Percentiles rank a stretch among this genome's conserved stretches.
Conservation (phyloP, 331 rosid species). For the Quercus tomentella region DNA sequence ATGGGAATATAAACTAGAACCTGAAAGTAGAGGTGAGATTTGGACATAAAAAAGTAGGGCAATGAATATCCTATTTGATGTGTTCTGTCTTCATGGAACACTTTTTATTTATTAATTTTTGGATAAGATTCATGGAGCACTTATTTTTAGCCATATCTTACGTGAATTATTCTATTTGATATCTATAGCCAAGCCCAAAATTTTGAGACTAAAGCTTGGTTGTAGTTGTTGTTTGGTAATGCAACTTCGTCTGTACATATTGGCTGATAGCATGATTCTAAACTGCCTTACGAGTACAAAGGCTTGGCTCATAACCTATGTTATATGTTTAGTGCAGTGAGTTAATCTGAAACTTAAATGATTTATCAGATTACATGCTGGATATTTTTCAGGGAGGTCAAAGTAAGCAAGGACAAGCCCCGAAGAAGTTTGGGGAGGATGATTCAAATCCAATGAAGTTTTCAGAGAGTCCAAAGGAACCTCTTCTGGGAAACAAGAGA, state of each 20-base stretch:
- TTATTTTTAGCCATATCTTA: neutral
- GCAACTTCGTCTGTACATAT: neutral
- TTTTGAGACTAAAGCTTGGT: no score
- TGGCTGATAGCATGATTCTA: neutral
- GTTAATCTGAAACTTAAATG: neutral
- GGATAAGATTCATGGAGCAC: neutral
- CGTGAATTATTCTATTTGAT: neutral
- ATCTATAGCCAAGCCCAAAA: no score
- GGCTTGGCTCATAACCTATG: neutral
- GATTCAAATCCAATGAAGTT: constrained; percentile 17
- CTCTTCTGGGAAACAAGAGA: constrained; percentile 21
- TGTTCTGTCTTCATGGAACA: no score
- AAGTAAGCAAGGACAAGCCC: constrained; percentile 31
- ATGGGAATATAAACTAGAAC: neutral
- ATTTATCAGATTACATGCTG: neutral
- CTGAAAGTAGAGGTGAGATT: neutral
- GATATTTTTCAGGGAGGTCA: constrained; percentile 42
- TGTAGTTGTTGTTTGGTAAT: neutral
- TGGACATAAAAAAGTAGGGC: neutral
- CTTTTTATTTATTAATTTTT: neutral
- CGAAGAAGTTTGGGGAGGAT: constrained; percentile 20
- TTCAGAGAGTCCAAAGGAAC: constrained; percentile 24
- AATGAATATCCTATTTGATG: no score
- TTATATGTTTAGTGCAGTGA: neutral
- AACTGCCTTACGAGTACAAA: neutral